These are phyloP conservation scores for Tolypocladium endophyticum DNA, from an alignment of 2,329 filamentous ascomycete species.

Conservation along the genomic window DNA sequence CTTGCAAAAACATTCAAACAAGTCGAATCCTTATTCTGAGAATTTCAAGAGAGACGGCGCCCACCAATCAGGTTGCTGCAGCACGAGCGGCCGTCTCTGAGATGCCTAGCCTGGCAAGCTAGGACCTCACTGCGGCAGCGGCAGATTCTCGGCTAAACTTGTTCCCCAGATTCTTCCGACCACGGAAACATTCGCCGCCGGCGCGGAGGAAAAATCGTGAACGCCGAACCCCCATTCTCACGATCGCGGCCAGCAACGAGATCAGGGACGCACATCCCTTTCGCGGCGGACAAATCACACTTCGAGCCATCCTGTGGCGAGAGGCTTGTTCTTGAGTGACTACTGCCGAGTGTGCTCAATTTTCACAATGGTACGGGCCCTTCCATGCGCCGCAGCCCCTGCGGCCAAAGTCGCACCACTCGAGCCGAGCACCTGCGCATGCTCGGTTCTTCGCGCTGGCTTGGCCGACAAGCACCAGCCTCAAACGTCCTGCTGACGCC, in stretches of 20 bases:
- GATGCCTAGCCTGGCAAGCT: neutral
- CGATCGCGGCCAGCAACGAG: conserved; percentile 11
- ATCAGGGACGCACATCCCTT: conserved; percentile 13
- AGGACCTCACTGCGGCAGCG: conserved; percentile 7
- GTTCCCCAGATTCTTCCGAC: conserved; percentile 12
- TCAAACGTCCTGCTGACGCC: conserved; percentile 6
- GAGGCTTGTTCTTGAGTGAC: neutral
- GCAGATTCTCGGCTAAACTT: conserved; percentile 15
- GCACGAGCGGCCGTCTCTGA: neutral
- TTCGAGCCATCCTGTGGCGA: neutral
- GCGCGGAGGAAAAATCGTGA: conserved; percentile 17
- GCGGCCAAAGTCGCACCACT: neutral
- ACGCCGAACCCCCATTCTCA: conserved; percentile 9
- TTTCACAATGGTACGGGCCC: conserved; percentile 7
- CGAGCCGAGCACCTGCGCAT: neutral
- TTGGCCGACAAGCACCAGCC: neutral
- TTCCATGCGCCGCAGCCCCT: neutral
- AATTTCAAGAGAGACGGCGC: neutral
- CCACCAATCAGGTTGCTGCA: neutral
- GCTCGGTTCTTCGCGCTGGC: neutral
- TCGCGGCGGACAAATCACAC: neutral
- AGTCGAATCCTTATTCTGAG: neutral
- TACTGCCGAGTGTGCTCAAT: neutral
- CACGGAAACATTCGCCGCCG: conserved; percentile 14
- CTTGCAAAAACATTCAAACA: neutral